Evolutionary conservation across 2,329 filamentous ascomycete species (phyloP).

Genomic region (Paecilomyces niveus): DNA sequence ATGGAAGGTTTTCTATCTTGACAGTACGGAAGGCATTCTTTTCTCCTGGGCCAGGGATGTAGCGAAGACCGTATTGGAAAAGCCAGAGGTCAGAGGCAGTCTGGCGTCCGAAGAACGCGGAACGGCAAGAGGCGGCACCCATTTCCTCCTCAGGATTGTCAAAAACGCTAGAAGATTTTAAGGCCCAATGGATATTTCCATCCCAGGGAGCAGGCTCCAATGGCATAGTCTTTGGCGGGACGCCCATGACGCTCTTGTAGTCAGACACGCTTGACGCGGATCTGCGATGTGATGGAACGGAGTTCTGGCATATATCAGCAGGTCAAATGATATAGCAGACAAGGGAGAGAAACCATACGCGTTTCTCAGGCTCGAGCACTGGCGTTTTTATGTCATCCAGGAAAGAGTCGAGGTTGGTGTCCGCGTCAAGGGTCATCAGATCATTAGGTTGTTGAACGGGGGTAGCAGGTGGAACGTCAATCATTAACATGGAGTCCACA

Average conservation of each 20-base stretch:
- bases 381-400: background rate
- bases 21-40: constrained; percentile 22
- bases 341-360: background rate
- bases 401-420: background rate
- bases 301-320: background rate
- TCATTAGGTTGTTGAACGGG: background rate
- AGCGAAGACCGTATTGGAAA: constrained; percentile 26
- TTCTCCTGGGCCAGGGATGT: constrained; percentile 15
- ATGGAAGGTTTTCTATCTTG: constrained; percentile 19
- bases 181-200: background rate
- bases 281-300: background rate
- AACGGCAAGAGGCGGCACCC: background rate
- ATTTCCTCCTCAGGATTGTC: background rate
- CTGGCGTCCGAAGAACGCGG: background rate
- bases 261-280: background rate
- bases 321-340: background rate
- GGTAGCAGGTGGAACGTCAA: background rate
- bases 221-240: background rate
- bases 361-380: background rate
- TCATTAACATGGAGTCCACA: background rate
- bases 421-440: background rate
- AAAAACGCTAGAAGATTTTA: background rate
- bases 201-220: background rate
- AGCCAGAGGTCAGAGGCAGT: constrained; percentile 11
- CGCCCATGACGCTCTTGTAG: background rate